Base-by-base conservation (phyloP, 1,139 yeast species). In the Scheffersomyces illinoinensis region DNA sequence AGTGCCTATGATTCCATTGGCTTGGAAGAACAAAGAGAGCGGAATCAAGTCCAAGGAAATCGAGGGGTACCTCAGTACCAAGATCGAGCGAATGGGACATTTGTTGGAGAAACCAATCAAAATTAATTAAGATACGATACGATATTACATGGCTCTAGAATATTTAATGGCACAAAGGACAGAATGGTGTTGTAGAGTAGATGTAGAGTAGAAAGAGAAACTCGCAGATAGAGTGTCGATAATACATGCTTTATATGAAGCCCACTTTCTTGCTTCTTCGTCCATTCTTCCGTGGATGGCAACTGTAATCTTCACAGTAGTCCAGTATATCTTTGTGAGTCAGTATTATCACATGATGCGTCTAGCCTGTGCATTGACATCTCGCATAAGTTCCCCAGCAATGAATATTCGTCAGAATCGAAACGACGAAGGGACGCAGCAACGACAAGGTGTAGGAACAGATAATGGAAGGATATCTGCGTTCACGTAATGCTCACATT, bases 51-150 rank as follows among this genome's bases (percentile, higher is more conserved):
- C 95, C 49, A 84, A 83, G 63, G 99, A 96, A 73, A 90, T 95
- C 39, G 97, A 95, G 67, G 96, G 97, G 3, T 96, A 96, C 70
- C 79, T 96, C 62, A 85, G 96, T 68, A 93, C 99, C 1, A 96
- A 96, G 76, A 91, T 93, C 57, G 97, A 93, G 73, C 83, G 97
- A 68, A 96, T 96, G 99, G 99, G 99, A 0, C 99, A 96, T 75
- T 77, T 95, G 63, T 77, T 92, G 58, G 87, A 86, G 59, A 81
- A 84, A 66, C 91, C 91, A 4, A 74, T 85, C 47, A 75, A 75
- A 60, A 72, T 74, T 57, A 66, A 62, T 56, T 53, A 58, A 57
- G 43, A 33, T 12, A 33, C 14, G 43, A 33, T 33, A 24, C 33
- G 21, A 21, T 21, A 21, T 26, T 33, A 33, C 43, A 33, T 33